Evolutionary conservation across 768 basidiomycete species (phyloP).

Genomic region (Lactarius akahatsu): DNA sequence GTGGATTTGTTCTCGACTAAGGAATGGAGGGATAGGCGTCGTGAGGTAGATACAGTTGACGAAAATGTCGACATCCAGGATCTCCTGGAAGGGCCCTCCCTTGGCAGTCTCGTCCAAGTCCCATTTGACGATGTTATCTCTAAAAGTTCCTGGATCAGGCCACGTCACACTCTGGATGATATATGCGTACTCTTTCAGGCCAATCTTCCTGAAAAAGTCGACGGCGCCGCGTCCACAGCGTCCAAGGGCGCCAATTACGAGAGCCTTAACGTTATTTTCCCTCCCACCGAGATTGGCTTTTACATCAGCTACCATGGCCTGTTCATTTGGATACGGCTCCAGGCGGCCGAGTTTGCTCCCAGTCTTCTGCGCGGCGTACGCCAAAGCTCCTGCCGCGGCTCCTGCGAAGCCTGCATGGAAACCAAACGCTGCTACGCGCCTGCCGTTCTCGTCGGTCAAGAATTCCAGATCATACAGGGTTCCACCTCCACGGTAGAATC

Average conservation of each 20-base stretch:
- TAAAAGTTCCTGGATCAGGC: conserved; percentile 35
- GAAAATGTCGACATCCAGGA: conserved; percentile 95
- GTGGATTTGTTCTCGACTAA: conserved; percentile 68
- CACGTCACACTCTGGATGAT: background rate
- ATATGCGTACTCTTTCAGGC: conserved; percentile 80
- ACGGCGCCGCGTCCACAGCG: conserved; percentile 94
- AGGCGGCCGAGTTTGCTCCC: conserved; percentile 63
- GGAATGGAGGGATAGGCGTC: conserved; percentile 80
- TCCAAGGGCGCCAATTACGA: conserved; percentile 95
- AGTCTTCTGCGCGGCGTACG: conserved; percentile 63
- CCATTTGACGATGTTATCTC: conserved; percentile 95
- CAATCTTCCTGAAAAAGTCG: conserved; percentile 92
- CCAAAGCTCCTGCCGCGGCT: conserved; percentile 87
- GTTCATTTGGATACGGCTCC: conserved; percentile 81
- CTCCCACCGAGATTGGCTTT: conserved; percentile 61
- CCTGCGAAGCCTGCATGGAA: conserved; percentile 99
- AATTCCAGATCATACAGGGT: conserved; percentile 96
- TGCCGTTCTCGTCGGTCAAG: conserved; percentile 75
- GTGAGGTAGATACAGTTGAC: conserved; percentile 99
- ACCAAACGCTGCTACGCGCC: conserved; percentile 96
- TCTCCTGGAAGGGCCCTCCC: conserved; percentile 94
- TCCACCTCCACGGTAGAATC: conserved; percentile 82
- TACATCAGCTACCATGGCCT: conserved; percentile 77
- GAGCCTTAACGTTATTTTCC: conserved; percentile 73
- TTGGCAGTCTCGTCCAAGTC: conserved; percentile 95